A percentile compares a stretch with the other conserved stretches of the same genome.
Evolutionary conservation across 805 yeast species (phyloP).

Genomic region (Yarrowia yakushimensis): DNA sequence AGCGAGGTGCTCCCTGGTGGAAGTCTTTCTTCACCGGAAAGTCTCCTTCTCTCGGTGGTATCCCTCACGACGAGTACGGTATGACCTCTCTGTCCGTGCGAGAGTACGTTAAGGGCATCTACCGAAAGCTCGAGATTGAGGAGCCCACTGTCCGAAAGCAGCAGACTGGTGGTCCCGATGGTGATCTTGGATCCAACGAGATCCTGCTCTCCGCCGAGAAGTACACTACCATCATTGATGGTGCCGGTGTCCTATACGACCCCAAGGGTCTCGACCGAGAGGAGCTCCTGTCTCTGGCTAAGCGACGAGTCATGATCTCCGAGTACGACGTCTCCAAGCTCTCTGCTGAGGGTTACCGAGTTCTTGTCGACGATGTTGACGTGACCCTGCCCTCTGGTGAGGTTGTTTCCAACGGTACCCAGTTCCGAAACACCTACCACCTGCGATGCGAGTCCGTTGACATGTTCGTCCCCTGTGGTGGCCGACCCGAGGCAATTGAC

Average conservation of each 20-base stretch:
- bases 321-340: conserved; percentile 64
- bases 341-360: conserved; percentile 71
- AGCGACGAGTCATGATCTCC: conserved; percentile 68
- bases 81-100: conserved; percentile 96
- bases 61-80: conserved; percentile 97
- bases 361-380: conserved; percentile 82
- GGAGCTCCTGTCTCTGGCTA: conserved; percentile 77
- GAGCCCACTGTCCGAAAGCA: conserved; percentile 65
- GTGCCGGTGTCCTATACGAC: conserved; percentile 92
- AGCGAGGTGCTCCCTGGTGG: conserved; percentile 97
- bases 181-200: conserved; percentile 95
- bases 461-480: conserved; percentile 97
- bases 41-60: conserved; percentile 88
- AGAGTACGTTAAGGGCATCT: conserved; percentile 82
- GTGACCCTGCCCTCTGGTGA: conserved; percentile 72
- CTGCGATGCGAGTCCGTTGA: conserved; percentile 65
- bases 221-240: conserved; percentile 88
- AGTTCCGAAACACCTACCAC: conserved; percentile 89
- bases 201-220: conserved; percentile 81
- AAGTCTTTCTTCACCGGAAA: conserved; percentile 97
- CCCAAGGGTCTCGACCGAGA: conserved; percentile 80
- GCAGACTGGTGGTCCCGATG: conserved; percentile 99
- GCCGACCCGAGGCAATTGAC: conserved; percentile 95
- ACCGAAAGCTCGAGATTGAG: conserved; percentile 65
- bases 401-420: conserved; percentile 74